These are phyloP conservation scores for Neurospora sp. DNA, from an alignment of 495 filamentous ascomycete genomes.

Conservation along the genomic window DNA sequence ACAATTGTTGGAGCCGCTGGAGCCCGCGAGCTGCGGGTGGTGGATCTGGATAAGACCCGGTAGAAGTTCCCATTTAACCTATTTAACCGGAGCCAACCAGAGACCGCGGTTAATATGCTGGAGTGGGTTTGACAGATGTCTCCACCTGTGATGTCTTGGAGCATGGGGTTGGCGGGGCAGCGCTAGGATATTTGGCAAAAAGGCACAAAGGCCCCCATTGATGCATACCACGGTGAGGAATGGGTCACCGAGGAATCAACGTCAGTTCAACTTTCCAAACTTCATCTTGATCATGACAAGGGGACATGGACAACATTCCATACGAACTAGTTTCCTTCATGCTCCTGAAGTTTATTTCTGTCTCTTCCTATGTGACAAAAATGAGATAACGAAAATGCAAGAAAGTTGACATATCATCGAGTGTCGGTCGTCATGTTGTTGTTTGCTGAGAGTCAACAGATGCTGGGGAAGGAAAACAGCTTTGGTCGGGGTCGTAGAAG, in stretches of 20 bases:
- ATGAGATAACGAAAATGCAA: not conserved
- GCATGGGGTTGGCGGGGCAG: not conserved
- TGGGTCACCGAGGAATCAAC: not conserved
- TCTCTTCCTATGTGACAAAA: not conserved
- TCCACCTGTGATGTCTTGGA: not conserved
- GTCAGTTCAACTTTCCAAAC: not conserved
- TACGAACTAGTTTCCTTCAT: not conserved
- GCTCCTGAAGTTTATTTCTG: not conserved
- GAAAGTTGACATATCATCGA: not conserved
- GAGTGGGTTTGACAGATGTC: constrained; percentile 1
- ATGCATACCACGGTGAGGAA: constrained; percentile 3
- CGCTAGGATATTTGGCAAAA: not conserved
- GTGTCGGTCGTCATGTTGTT: not conserved
- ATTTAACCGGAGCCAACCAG: constrained; percentile 17
- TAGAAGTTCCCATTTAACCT: constrained; percentile 21
- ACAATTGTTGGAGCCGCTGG: constrained; percentile 1
- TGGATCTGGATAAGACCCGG: constrained; percentile 18
- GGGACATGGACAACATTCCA: not conserved
- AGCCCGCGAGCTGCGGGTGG: not conserved
- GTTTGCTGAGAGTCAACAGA: not conserved
- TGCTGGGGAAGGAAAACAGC: not conserved
- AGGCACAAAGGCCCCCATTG: constrained; percentile 1
- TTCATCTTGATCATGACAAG: not conserved
- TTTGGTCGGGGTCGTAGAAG: not conserved
- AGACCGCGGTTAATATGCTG: constrained; percentile 18